Evolutionary conservation across 805 yeast genomes (phyloP).

Genomic region (Debaryomyces prosopidis): DNA sequence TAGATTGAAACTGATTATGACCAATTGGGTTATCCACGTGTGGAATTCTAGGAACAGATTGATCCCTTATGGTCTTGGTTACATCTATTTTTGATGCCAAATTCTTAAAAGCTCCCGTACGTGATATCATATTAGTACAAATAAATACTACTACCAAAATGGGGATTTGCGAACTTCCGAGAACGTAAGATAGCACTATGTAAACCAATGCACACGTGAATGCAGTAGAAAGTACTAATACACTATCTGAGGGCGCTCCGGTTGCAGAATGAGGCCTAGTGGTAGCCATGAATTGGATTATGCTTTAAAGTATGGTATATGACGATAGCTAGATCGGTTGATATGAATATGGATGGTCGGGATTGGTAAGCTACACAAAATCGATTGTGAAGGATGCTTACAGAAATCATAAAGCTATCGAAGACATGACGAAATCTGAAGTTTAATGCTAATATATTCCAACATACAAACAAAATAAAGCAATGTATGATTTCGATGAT

Average conservation of each 20-base stretch:
- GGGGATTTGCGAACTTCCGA: slow-evolving; percentile 26
- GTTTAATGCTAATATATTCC: background rate
- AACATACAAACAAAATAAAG: background rate
- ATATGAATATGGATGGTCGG: background rate
- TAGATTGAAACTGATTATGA: slow-evolving; percentile 10
- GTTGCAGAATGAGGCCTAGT: too few species aligned
- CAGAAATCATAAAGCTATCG: too few species aligned
- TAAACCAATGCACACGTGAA: background rate
- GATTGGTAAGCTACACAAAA: background rate
- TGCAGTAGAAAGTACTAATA: background rate
- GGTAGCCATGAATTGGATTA: too few species aligned
- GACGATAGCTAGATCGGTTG: background rate
- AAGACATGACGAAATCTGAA: too few species aligned
- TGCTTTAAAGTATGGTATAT: too few species aligned
- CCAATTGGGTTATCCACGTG: slow-evolving; percentile 2
- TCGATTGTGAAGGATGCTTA: too few species aligned
- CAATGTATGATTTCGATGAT: slow-evolving; percentile 38
- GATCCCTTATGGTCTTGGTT: background rate
- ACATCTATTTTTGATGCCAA: slow-evolving; percentile 8
- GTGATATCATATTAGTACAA: slow-evolving; percentile 33
- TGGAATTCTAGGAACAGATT: background rate
- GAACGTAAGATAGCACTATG: slow-evolving; percentile 2
- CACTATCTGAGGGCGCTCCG: background rate
- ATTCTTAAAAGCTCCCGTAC: slow-evolving; percentile 21
- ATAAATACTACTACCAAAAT: slow-evolving; percentile 28